Percentiles rank a stretch among this genome's conserved stretches.
Conservation (phyloP, 306 rosid species). For the Castanea crenata region DNA sequence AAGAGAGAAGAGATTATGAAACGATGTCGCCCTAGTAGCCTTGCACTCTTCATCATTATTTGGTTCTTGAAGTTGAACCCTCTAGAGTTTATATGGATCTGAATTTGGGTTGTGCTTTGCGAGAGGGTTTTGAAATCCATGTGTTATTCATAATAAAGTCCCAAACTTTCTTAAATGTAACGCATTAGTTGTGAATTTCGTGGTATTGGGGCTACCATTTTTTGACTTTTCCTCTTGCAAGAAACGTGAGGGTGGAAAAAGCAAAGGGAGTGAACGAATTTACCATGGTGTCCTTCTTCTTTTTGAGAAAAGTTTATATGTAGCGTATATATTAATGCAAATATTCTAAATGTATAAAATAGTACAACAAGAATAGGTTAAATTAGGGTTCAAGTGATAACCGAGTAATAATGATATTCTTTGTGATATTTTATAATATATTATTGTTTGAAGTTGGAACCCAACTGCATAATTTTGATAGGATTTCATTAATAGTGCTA, state of each 20-base stretch:
- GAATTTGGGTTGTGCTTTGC: too few species aligned
- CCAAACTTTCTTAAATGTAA: conserved; percentile 43
- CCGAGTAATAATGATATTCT: accelerated
- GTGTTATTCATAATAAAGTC: conserved; percentile 27
- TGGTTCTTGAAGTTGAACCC: neutral
- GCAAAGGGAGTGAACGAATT: neutral
- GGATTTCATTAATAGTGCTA: too few species aligned
- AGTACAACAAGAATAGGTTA: too few species aligned
- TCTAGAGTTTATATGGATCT: too few species aligned
- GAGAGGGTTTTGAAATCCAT: neutral
- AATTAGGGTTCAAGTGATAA: too few species aligned
- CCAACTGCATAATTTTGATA: too few species aligned
- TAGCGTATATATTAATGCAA: too few species aligned
- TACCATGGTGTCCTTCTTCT: neutral
- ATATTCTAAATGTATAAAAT: too few species aligned
- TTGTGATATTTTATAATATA: too few species aligned
- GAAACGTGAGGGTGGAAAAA: conserved; percentile 5
- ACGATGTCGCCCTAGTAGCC: conserved; percentile 33
- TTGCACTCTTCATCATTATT: conserved; percentile 28
- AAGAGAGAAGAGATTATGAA: conserved; percentile 49
- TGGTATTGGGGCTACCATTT: conserved; percentile 35
- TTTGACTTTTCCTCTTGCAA: conserved; percentile 45
- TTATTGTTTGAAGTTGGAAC: too few species aligned
- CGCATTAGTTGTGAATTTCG: conserved; percentile 46
- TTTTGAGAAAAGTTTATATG: neutral